phyloP scores from a whole-genome alignment of 768 basidiomycete genomes.

The Macrolepiota albuminosa region DNA sequence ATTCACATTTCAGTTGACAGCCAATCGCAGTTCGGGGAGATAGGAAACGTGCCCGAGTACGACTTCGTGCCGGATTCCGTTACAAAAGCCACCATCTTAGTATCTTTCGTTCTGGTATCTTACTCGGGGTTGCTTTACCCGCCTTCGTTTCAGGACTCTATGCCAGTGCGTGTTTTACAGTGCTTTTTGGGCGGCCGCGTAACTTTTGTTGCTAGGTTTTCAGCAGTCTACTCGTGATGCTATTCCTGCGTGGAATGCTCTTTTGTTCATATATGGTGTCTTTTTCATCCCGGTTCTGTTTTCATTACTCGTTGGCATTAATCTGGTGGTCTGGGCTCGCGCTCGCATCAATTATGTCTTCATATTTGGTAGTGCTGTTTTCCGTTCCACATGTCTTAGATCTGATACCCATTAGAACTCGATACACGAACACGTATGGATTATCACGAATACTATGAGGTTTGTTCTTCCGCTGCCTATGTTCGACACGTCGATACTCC shows the following conservation, averaged over 20 bases:
- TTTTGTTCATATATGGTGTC: slow-evolving; percentile 77
- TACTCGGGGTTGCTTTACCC: slow-evolving; percentile 69
- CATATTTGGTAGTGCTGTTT: slow-evolving; percentile 62
- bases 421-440: slow-evolving; percentile 70
- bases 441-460: slow-evolving; percentile 65
- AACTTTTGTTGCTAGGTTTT: slow-evolving; percentile 38
- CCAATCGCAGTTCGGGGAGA: slow-evolving; percentile 53
- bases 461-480: slow-evolving; percentile 18
- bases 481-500: background rate
- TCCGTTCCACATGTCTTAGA: background rate
- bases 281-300: slow-evolving; percentile 74
- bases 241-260: slow-evolving; percentile 66
- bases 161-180: slow-evolving; percentile 37
- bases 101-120: slow-evolving; percentile 70
- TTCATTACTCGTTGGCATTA: slow-evolving; percentile 73
- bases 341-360: slow-evolving; percentile 91
- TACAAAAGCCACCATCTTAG: slow-evolving; percentile 63
- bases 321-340: slow-evolving; percentile 71
- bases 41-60: slow-evolving; percentile 66
- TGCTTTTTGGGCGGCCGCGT: background rate
- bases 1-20: background rate
- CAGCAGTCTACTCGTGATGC: slow-evolving; percentile 42
- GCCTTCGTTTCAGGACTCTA: slow-evolving; percentile 61
- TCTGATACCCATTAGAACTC: slow-evolving; percentile 43
- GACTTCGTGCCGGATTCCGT: slow-evolving; percentile 50